These are phyloP conservation scores for Cicer arietinum DNA, from an alignment of 306 rosid genomes.

Conservation along the genomic window DNA sequence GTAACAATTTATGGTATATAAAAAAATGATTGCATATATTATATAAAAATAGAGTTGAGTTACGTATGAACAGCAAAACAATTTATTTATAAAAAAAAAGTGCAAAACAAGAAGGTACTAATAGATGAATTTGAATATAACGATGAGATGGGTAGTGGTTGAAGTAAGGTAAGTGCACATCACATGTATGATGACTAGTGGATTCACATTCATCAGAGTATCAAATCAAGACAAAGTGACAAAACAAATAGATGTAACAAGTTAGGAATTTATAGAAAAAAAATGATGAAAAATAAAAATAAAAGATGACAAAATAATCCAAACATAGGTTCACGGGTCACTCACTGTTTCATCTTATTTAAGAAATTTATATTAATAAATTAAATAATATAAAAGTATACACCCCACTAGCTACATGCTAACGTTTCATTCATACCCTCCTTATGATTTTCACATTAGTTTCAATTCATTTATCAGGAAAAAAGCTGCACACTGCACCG, in stretches of 20 bases:
- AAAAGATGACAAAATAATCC: constrained; percentile 64
- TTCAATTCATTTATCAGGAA: constrained; percentile 33
- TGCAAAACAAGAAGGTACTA: not conserved
- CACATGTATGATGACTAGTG: constrained; percentile 50
- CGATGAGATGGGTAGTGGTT: constrained; percentile 23
- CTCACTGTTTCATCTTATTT: constrained; percentile 43
- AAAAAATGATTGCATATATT: too few species aligned
- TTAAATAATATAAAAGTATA: constrained; percentile 14
- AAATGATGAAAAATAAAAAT: constrained; percentile 30
- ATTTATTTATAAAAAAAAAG: too few species aligned
- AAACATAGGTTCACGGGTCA: constrained; percentile 74
- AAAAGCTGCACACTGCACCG: constrained; percentile 44
- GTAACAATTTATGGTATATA: too few species aligned
- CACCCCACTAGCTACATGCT: constrained; percentile 47
- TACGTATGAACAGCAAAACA: too few species aligned
- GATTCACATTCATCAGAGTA: constrained; percentile 32
- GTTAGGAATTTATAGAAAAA: constrained; percentile 37
- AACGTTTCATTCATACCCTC: constrained; percentile 39
- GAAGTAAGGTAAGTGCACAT: constrained; percentile 46
- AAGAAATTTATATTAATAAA: constrained; percentile 18
- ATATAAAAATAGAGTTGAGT: too few species aligned
- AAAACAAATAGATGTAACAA: constrained; percentile 39
- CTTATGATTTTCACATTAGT: constrained; percentile 36
- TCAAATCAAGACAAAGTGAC: constrained; percentile 38
- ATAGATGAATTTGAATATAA: constrained; percentile 35